Evolutionary conservation across 2,329 filamentous ascomycete species (phyloP).

Genomic region (Venturia asperata): DNA sequence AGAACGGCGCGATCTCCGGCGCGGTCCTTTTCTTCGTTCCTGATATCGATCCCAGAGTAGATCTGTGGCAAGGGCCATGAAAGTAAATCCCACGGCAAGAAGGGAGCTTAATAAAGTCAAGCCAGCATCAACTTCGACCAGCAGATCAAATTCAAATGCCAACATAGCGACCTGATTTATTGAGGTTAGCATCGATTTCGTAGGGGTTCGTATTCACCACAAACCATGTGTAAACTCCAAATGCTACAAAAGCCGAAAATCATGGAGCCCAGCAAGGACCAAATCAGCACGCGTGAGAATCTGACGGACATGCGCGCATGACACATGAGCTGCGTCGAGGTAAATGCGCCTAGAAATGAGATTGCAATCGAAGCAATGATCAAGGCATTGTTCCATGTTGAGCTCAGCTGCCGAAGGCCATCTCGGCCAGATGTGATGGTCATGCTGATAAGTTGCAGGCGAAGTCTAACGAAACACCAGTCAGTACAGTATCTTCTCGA

Average conservation of each 20-base stretch:
- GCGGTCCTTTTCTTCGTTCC: slow-evolving; percentile 1
- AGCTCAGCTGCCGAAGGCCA: not conserved
- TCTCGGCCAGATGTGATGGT: not conserved
- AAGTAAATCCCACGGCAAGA: slow-evolving; percentile 23
- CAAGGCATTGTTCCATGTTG: slow-evolving; percentile 26
- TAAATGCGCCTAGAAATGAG: slow-evolving; percentile 30
- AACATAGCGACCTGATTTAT: slow-evolving; percentile 27
- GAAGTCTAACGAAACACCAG: not conserved
- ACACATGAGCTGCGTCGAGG: slow-evolving; percentile 31
- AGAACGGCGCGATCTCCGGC: slow-evolving; percentile 3
- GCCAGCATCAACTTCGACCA: slow-evolving; percentile 27
- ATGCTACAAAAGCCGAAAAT: slow-evolving; percentile 32
- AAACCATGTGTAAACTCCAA: slow-evolving; percentile 27
- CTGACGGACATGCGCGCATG: slow-evolving; percentile 28
- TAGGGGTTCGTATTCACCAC: not conserved
- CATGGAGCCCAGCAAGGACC: slow-evolving; percentile 27
- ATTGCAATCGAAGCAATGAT: slow-evolving; percentile 30
- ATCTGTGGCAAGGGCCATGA: slow-evolving; percentile 25
- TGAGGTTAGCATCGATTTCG: not conserved
- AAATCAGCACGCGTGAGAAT: slow-evolving; percentile 27
- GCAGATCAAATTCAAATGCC: slow-evolving; percentile 29
- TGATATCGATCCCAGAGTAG: slow-evolving; percentile 26
- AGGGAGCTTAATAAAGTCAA: slow-evolving; percentile 25
- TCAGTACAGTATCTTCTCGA: not conserved
- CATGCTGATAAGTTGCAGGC: not conserved